A percentile compares a stretch with the other conserved stretches of the same genome.
Conservation (phyloP, 805 yeast genomes). For the Monosporozyma servazzii region DNA sequence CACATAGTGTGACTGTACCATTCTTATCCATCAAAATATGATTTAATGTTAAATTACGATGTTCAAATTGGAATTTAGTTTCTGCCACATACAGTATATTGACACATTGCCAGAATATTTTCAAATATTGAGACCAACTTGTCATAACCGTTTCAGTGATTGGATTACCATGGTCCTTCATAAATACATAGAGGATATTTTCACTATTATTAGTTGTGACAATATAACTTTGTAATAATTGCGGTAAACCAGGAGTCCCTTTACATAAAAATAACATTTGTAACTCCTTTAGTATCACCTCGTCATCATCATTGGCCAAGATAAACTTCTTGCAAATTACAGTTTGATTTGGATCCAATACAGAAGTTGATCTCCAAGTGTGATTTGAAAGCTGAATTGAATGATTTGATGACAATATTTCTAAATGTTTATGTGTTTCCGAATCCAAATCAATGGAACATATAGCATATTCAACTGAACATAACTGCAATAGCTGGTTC, state of each 20-base stretch:
- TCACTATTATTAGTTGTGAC: slow-evolving; percentile 3
- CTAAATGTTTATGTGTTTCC: slow-evolving; percentile 2
- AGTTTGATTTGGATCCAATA: slow-evolving; percentile 7
- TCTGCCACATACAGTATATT: slow-evolving; percentile 46
- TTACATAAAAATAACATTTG: slow-evolving; percentile 16
- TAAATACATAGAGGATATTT: slow-evolving; percentile 14
- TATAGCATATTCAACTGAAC: slow-evolving; percentile 16
- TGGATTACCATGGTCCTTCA: slow-evolving; percentile 26
- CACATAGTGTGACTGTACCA: slow-evolving; percentile 44
- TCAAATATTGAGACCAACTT: slow-evolving; percentile 22
- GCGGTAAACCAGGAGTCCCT: slow-evolving; percentile 26
- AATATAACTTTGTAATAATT: slow-evolving; percentile 18
- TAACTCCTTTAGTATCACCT: slow-evolving; percentile 22
- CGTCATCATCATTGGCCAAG: slow-evolving; percentile 13
- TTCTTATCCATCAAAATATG: slow-evolving; percentile 42
- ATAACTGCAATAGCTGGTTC: slow-evolving; percentile 18
- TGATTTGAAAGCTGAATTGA: slow-evolving; percentile 11
- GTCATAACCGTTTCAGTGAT: slow-evolving; percentile 7
- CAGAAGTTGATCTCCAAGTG: slow-evolving; percentile 15
- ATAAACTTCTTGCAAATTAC: slow-evolving; percentile 18
- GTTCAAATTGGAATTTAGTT: slow-evolving; percentile 48
- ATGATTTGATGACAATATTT: slow-evolving; percentile 8
- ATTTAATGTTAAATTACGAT: slow-evolving; percentile 61
- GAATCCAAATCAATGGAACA: slow-evolving; percentile 7
- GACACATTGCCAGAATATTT: slow-evolving; percentile 47